phyloP scores from a whole-genome alignment of 177 flowering plant species.

The Vitis hybrid region DNA sequence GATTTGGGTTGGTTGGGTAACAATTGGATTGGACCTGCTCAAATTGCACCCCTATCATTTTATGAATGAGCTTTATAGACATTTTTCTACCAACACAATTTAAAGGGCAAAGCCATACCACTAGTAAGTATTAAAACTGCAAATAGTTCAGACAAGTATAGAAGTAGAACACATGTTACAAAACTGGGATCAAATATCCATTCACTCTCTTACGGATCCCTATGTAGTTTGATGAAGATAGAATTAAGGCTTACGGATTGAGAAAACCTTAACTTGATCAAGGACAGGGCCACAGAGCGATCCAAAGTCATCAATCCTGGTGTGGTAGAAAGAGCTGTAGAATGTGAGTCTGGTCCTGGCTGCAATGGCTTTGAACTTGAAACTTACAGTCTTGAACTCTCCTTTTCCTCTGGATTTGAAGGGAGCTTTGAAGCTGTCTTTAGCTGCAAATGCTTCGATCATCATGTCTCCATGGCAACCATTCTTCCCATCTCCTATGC shows the following conservation, averaged over 20 bases:
- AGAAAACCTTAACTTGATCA: slow-evolving; percentile 63
- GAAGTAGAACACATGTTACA: slow-evolving; percentile 6
- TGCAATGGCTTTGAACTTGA: slow-evolving; percentile 59
- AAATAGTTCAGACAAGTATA: background rate
- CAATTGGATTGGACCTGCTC: no score
- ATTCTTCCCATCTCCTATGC: slow-evolving; percentile 78
- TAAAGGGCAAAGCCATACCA: no score
- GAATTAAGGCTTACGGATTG: slow-evolving; percentile 15
- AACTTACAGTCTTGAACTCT: slow-evolving; percentile 35
- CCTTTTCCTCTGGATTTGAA: slow-evolving; percentile 70
- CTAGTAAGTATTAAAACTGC: no score
- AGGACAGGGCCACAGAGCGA: slow-evolving; percentile 87
- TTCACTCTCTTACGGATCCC: background rate
- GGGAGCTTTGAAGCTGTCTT: slow-evolving; percentile 60
- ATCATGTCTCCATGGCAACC: slow-evolving; percentile 87
- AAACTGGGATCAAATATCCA: slow-evolving; percentile 6
- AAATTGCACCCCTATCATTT: no score
- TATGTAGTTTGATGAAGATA: background rate
- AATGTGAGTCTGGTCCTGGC: slow-evolving; percentile 74
- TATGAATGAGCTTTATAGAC: no score
- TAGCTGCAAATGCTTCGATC: slow-evolving; percentile 85
- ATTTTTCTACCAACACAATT: no score
- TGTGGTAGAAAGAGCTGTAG: slow-evolving; percentile 84
- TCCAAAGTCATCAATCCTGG: slow-evolving; percentile 61
- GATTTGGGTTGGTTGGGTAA: no score